Evolutionary conservation across 2,329 filamentous ascomycete genomes (phyloP).

Genomic region (Berkeleyomyces basicola): DNA sequence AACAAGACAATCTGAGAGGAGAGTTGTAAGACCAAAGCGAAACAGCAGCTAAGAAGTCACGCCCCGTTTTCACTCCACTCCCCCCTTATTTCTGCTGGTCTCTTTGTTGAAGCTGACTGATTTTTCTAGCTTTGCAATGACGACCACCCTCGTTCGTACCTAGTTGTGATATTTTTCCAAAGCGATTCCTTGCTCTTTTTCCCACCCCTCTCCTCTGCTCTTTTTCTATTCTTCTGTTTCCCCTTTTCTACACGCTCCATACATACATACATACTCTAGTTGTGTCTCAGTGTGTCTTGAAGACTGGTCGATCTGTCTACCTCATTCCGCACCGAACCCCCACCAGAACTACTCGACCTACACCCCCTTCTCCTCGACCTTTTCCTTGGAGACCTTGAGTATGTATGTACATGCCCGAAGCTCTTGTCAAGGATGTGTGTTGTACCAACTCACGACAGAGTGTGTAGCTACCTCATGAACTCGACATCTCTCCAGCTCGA

Average conservation of each 20-base stretch:
- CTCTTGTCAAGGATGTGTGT: too few relatives aligned
- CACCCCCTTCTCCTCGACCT: neutral
- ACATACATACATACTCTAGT: neutral
- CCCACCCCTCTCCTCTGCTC: neutral
- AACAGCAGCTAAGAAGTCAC: neutral
- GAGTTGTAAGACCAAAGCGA: neutral
- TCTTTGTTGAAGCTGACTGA: neutral
- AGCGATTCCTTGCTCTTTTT: too few relatives aligned
- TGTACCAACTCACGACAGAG: too few relatives aligned
- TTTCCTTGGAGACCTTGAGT: neutral
- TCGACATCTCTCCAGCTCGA: too few relatives aligned
- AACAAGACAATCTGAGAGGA: neutral
- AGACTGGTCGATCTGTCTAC: neutral
- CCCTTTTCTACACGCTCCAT: neutral
- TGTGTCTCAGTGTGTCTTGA: neutral
- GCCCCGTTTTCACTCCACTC: neutral
- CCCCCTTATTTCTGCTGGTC: neutral
- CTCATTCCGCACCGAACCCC: neutral
- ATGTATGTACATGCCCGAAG: too few relatives aligned
- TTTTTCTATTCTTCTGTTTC: neutral
- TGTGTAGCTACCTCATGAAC: too few relatives aligned
- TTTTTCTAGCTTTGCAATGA: neutral
- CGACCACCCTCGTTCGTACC: neutral
- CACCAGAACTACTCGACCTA: neutral
- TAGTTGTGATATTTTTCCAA: neutral